Evolutionary conservation across 768 basidiomycete genomes (phyloP).

Genomic region (Hortiboletus flavorubellus): DNA sequence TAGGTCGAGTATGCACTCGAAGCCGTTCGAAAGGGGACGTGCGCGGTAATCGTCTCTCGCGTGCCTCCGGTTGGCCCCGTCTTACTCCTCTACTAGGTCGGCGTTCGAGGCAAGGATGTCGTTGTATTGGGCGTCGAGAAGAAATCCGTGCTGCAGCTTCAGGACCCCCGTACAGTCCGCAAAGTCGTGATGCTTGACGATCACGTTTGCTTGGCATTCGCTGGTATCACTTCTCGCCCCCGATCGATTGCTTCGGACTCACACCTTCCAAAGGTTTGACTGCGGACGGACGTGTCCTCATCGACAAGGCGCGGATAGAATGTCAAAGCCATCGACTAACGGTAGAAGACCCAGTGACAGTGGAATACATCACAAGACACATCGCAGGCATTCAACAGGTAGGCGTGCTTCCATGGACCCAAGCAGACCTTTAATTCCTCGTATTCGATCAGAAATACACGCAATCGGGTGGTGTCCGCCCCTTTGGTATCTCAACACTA

Average conservation of each 20-base stretch:
- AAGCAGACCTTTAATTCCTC: background rate
- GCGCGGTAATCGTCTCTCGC: conserved; percentile 63
- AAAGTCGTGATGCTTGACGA: conserved; percentile 99
- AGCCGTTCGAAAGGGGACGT: conserved; percentile 95
- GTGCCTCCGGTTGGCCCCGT: background rate
- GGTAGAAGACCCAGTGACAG: conserved; percentile 96
- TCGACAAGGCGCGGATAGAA: conserved; percentile 97
- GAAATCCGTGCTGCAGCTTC: conserved; percentile 95
- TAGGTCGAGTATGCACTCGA: conserved; percentile 99
- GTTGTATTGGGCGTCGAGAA: conserved; percentile 98
- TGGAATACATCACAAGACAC: conserved; percentile 97
- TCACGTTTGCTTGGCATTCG: conserved; percentile 95
- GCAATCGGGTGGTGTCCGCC: conserved; percentile 97
- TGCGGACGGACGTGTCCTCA: conserved; percentile 95
- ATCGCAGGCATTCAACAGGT: conserved; percentile 99
- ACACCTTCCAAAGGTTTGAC: conserved; percentile 67
- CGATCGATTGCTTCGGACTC: conserved; percentile 8
- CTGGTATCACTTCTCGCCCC: conserved; percentile 55
- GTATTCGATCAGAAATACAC: conserved; percentile 72
- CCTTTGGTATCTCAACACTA: conserved; percentile 96
- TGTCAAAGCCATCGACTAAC: conserved; percentile 97
- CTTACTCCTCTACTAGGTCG: conserved; percentile 57
- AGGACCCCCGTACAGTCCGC: conserved; percentile 95
- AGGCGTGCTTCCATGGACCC: conserved; percentile 12
- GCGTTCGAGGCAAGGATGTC: conserved; percentile 90